Conservation (phyloP, 2,329 filamentous ascomycete genomes). For the Zasmidium angulare region DNA sequence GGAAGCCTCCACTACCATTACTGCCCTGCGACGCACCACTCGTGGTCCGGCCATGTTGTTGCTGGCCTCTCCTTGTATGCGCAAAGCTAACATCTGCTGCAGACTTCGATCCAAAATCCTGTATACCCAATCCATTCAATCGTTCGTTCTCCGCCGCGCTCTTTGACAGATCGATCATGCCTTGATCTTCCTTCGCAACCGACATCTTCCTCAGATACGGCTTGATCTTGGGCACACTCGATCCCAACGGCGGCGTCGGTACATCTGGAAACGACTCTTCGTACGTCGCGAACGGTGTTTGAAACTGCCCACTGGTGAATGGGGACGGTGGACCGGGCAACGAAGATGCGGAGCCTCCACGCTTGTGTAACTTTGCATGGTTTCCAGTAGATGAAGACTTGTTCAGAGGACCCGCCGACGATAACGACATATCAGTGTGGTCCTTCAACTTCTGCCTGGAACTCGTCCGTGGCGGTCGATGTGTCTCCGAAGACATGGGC, state of each 20-base stretch:
- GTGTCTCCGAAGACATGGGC: conserved; percentile 10
- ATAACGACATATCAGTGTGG: conserved; percentile 7
- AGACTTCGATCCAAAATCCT: conserved; percentile 46
- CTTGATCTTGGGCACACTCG: conserved; percentile 49
- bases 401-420: conserved; percentile 8
- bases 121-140: conserved; percentile 54
- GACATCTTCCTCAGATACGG: conserved; percentile 57
- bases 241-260: conserved; percentile 14
- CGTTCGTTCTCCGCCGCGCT: conserved; percentile 56
- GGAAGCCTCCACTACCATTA: conserved; percentile 46
- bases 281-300: conserved; percentile 33
- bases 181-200: conserved; percentile 44
- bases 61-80: conserved; percentile 39
- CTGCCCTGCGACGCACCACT: conserved; percentile 58
- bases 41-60: conserved; percentile 52
- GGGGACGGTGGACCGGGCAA: conserved; percentile 27
- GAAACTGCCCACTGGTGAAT: conserved; percentile 25
- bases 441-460: conserved; percentile 3
- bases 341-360: conserved; percentile 25
- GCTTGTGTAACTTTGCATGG: conserved; percentile 35
- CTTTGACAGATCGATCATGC: conserved; percentile 54
- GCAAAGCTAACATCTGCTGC: conserved; percentile 47
- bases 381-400: conserved; percentile 14
- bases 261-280: conserved; percentile 25
- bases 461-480: conserved; percentile 3